These are phyloP conservation scores for Geotrichum aggregatum DNA, from an alignment of 1,139 yeast species.

Conservation along the genomic window DNA sequence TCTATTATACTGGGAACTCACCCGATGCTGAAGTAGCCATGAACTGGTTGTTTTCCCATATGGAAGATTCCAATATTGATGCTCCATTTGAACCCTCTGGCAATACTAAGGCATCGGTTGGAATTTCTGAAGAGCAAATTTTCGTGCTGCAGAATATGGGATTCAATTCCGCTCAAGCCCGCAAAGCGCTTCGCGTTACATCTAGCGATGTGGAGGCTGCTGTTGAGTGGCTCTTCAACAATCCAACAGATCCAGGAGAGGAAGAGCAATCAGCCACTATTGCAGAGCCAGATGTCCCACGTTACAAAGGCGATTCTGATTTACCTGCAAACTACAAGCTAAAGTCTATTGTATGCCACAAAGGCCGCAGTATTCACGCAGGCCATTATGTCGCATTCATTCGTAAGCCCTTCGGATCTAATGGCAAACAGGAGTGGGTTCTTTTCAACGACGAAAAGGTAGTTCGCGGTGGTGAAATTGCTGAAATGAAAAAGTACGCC, in stretches of 20 bases:
- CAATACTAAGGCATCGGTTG: slow-evolving; percentile 19
- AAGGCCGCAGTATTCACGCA: slow-evolving; percentile 89
- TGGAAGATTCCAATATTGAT: slow-evolving; percentile 81
- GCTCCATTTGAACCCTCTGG: slow-evolving; percentile 45
- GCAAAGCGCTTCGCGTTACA: slow-evolving; percentile 57
- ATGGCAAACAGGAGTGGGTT: slow-evolving; percentile 56
- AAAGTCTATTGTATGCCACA: slow-evolving; percentile 81
- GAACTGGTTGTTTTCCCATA: slow-evolving; percentile 86
- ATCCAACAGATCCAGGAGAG: slow-evolving; percentile 65
- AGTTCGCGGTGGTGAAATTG: slow-evolving; percentile 59
- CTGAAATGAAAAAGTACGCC: slow-evolving; percentile 57
- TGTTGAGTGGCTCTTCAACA: slow-evolving; percentile 81
- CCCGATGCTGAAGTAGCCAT: slow-evolving; percentile 67
- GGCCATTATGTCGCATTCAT: slow-evolving; percentile 93
- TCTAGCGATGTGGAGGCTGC: slow-evolving; percentile 67
- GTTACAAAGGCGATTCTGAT: slow-evolving; percentile 28
- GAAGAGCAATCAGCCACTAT: slow-evolving; percentile 27
- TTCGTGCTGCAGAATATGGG: slow-evolving; percentile 71
- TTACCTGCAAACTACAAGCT: slow-evolving; percentile 48
- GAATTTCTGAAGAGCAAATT: slow-evolving; percentile 41
- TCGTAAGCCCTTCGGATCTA: slow-evolving; percentile 40
- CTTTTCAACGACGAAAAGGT: slow-evolving; percentile 93
- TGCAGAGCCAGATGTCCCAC: slow-evolving; percentile 20
- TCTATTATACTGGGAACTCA: slow-evolving; percentile 65
- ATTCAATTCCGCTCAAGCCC: slow-evolving; percentile 56